A percentile compares a stretch with the other conserved stretches of the same genome.
phyloP scores from a whole-genome alignment of 2,329 filamentous ascomycete genomes.

The Ophiostoma ips region DNA sequence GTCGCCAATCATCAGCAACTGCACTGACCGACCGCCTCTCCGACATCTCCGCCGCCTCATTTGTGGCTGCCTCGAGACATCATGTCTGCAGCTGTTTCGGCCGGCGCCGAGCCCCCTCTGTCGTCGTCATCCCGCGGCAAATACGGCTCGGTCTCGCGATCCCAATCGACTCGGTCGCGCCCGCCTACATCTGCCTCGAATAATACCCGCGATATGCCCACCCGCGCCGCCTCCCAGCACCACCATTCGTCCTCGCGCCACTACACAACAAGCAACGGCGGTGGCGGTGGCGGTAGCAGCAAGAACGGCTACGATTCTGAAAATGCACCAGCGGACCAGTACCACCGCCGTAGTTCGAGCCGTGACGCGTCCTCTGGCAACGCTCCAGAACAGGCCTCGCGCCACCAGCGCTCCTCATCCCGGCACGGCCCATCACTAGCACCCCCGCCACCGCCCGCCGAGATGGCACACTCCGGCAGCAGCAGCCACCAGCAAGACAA shows the following conservation, averaged over 20 bases:
- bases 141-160: slow-evolving; percentile 18
- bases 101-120: slow-evolving; percentile 20
- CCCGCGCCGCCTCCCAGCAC: slow-evolving; percentile 16
- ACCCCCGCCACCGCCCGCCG: slow-evolving; percentile 24
- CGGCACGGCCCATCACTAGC: slow-evolving; percentile 7
- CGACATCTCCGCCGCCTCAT: neutral
- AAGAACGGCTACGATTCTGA: slow-evolving; percentile 6
- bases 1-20: neutral
- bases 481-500: slow-evolving; percentile 16
- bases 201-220: slow-evolving; percentile 5
- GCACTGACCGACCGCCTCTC: neutral
- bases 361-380: slow-evolving; percentile 35
- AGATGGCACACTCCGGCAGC: neutral
- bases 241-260: slow-evolving; percentile 12
- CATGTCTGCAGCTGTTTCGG: slow-evolving; percentile 23
- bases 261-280: slow-evolving; percentile 6
- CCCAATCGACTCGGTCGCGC: slow-evolving; percentile 25
- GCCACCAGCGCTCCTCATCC: slow-evolving; percentile 33
- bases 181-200: slow-evolving; percentile 19
- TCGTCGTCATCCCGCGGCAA: slow-evolving; percentile 19
- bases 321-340: slow-evolving; percentile 1
- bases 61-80: neutral
- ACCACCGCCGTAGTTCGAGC: slow-evolving; percentile 35
- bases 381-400: slow-evolving; percentile 34
- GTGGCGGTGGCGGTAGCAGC: neutral